Base-by-base conservation (phyloP, 208 protist genomes). In the Lotmaria passim region DNA sequence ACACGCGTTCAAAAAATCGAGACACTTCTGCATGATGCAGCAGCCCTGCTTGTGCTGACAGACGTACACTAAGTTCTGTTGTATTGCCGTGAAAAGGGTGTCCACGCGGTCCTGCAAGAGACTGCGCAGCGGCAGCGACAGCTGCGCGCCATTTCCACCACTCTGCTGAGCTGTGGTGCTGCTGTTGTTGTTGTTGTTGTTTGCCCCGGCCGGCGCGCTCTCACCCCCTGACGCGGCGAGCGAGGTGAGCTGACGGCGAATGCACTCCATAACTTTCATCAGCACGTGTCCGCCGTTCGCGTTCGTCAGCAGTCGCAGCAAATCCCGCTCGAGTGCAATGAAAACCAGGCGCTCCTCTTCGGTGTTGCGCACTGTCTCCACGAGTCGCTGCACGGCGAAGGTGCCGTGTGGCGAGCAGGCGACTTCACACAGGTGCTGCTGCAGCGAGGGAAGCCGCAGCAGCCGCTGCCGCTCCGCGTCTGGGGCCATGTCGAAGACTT, bases 221-320 rank as follows among this genome's bases (percentile, higher is more conserved):
- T 55, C 50, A 55, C 12, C 36, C 7, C 12, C 7, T 28, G 50
- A 36, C 28, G 28, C n/a, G 19, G 50, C 15, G 44, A 75, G 57
- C 24, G 61, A 48, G 55, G 36, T 53, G 67, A 71, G 80, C 67
- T 68, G 78, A n/a, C 61, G 60, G 21, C 67, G 70, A 33, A 86
- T 73, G 70, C 75, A 83, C 50, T 58, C 61, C 57, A 83, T 79
- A 17, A 79, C 63, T 59, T 97, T 93, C 60, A 97, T 89, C 58
- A 99, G 82, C 24, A 99, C 98, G 65, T 99, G 98, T 38, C 98
- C 98, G 36, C 98, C 98, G 63, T 98, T 98, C 23, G 97, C 79
- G 69, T 99, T 96, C 43, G 95, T 96, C 73, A 98, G 90, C 24
- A 99, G 80, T 14, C 63, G 60, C 19, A 98, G 76, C 21, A 83